Conservation (phyloP, 257 asterid genomes). For the Petrea volubilis region DNA sequence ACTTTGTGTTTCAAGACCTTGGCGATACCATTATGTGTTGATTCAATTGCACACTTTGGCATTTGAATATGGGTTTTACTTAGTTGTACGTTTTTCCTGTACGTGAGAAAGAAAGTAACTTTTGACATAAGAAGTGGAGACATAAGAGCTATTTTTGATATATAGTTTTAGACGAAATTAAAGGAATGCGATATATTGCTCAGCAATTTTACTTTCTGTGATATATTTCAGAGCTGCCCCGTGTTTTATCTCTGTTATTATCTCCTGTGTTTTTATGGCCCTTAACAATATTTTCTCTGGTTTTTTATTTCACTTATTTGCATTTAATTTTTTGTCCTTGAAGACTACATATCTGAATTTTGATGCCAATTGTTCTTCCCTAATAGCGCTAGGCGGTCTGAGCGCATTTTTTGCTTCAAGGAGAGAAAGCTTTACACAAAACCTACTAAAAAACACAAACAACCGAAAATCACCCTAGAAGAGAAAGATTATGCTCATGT, state of each 20-base stretch:
- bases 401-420: conserved; percentile 43
- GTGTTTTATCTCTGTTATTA: background rate
- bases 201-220: background rate
- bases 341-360: background rate
- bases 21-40: background rate
- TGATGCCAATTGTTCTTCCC: conserved; percentile 11
- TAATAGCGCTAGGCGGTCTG: conserved; percentile 35
- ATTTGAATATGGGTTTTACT: background rate
- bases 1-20: background rate
- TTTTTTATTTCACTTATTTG: conserved; percentile 2
- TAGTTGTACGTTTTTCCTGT: background rate
- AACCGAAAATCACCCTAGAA: conserved; percentile 36
- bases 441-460: conserved; percentile 50
- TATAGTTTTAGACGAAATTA: background rate
- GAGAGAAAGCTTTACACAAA: conserved; percentile 46
- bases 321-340: background rate
- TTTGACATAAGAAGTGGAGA: background rate
- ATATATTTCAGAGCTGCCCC: background rate
- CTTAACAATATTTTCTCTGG: background rate
- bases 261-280: background rate
- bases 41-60: conserved; percentile 13
- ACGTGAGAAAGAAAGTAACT: background rate
- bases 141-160: background rate
- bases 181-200: background rate
- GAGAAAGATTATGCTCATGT: conserved; percentile 73